Evolutionary conservation across 108 stramenopile species (phyloP).

Genomic region (Fistulifera solaris): DNA sequence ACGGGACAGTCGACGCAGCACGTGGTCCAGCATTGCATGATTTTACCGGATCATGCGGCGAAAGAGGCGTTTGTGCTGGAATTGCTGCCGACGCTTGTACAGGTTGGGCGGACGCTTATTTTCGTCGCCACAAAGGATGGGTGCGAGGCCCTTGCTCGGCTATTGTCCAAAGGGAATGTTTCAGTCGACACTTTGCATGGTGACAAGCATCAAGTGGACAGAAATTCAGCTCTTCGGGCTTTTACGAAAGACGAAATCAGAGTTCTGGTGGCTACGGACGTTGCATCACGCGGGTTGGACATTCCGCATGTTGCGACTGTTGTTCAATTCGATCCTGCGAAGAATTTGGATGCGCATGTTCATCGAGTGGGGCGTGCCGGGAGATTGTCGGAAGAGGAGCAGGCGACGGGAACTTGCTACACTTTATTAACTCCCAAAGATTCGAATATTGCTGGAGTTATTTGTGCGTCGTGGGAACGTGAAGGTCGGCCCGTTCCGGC

Average conservation of each 20-base stretch:
- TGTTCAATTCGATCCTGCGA: conserved; percentile 89
- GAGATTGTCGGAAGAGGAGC: conserved; percentile 72
- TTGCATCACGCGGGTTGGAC: conserved; percentile 97
- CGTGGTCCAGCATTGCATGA: conserved; percentile 72
- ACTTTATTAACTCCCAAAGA: conserved; percentile 61
- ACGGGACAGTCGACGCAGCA: conserved; percentile 63
- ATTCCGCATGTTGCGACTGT: conserved; percentile 87
- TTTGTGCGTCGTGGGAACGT: conserved; percentile 57
- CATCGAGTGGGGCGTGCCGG: conserved; percentile 97
- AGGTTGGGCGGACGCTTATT: conserved; percentile 62
- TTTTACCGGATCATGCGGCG: conserved; percentile 42
- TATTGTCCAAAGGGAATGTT: conserved; percentile 18
- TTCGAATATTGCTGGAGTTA: conserved; percentile 58
- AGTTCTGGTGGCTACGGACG: conserved; percentile 95
- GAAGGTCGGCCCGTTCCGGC: conserved; percentile 48
- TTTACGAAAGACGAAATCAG: conserved; percentile 71
- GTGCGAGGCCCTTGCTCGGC: conserved; percentile 49
- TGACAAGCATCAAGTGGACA: conserved; percentile 88
- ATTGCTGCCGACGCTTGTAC: conserved; percentile 46
- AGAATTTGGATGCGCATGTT: conserved; percentile 86
- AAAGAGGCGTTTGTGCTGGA: conserved; percentile 61
- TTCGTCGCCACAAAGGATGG: conserved; percentile 71
- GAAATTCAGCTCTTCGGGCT: conserved; percentile 80
- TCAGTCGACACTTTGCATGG: conserved; percentile 91
- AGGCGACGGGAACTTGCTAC: conserved; percentile 63